Conservation (phyloP, 2,329 filamentous ascomycete species). For the Cladosporium cucumerinum region DNA sequence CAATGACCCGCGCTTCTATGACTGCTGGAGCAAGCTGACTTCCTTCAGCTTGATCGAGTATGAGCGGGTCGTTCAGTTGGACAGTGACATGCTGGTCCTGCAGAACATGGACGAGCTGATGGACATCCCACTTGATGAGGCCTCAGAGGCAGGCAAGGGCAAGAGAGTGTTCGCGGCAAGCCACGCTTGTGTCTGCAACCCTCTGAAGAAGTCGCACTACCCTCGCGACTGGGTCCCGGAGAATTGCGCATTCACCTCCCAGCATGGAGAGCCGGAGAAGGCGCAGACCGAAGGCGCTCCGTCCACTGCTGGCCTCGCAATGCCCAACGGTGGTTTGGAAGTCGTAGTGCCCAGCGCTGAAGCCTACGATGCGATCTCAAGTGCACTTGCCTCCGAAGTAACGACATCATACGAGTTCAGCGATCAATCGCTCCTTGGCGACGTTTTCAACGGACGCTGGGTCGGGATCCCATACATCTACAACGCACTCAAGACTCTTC, state of each 20-base stretch:
- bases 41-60: constrained; percentile 76
- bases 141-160: constrained; percentile 51
- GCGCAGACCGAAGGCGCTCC: constrained; percentile 54
- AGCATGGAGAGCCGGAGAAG: constrained; percentile 49
- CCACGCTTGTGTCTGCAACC: constrained; percentile 85
- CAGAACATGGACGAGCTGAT: constrained; percentile 91
- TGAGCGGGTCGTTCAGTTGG: constrained; percentile 75
- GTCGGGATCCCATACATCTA: constrained; percentile 59
- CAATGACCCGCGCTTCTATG: constrained; percentile 79
- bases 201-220: constrained; percentile 73
- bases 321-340: constrained; percentile 60
- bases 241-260: constrained; percentile 61
- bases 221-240: constrained; percentile 65
- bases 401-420: constrained; percentile 56
- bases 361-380: constrained; percentile 52
- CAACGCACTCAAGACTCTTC: constrained; percentile 60
- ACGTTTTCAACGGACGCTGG: constrained; percentile 57
- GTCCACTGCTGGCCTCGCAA: constrained; percentile 50
- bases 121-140: constrained; percentile 68
- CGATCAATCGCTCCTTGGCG: constrained; percentile 57
- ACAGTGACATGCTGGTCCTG: constrained; percentile 81
- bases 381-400: constrained; percentile 45
- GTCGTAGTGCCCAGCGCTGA: constrained; percentile 57
- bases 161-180: constrained; percentile 73
- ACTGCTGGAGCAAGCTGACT: constrained; percentile 85